Conservation (phyloP, 345 rosid genomes). For the Brassica incana region DNA sequence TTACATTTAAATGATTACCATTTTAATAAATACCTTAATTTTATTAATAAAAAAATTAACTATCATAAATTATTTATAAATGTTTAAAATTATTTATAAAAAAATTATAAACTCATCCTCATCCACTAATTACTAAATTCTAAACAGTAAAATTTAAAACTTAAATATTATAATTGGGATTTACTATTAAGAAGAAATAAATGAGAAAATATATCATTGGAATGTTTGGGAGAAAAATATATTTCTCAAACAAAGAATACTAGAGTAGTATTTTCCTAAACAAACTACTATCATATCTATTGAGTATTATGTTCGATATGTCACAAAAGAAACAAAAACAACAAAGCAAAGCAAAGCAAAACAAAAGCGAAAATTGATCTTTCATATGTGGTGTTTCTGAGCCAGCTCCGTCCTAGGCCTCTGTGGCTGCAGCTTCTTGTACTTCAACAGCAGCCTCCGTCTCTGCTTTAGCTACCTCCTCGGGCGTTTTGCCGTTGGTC, state of each 20-base stretch:
- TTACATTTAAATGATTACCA: too few species aligned
- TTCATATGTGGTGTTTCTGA: not conserved
- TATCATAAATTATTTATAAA: too few species aligned
- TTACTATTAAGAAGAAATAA: not conserved
- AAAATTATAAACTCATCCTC: too few species aligned
- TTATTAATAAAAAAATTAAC: too few species aligned
- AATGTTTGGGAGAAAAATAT: not conserved
- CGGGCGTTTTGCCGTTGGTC: constrained; percentile 26
- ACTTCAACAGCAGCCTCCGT: constrained; percentile 19
- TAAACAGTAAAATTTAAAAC: too few species aligned
- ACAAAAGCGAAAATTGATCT: not conserved
- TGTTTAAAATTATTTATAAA: too few species aligned
- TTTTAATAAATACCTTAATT: too few species aligned
- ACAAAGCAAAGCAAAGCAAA: constrained; percentile 10
- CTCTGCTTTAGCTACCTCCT: constrained; percentile 34
- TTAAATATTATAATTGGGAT: too few species aligned
- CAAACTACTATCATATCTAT: constrained; percentile 24
- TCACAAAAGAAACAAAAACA: constrained; percentile 35
- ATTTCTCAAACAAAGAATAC: not conserved
- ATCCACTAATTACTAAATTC: too few species aligned
- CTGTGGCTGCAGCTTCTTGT: constrained; percentile 26
- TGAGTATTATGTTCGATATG: constrained; percentile 32
- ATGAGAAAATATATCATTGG: not conserved
- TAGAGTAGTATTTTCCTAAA: not conserved
- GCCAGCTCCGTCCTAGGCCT: constrained; percentile 40